Conservation (phyloP, 2,329 filamentous ascomycete species). For the Sporothrix inflata region DNA sequence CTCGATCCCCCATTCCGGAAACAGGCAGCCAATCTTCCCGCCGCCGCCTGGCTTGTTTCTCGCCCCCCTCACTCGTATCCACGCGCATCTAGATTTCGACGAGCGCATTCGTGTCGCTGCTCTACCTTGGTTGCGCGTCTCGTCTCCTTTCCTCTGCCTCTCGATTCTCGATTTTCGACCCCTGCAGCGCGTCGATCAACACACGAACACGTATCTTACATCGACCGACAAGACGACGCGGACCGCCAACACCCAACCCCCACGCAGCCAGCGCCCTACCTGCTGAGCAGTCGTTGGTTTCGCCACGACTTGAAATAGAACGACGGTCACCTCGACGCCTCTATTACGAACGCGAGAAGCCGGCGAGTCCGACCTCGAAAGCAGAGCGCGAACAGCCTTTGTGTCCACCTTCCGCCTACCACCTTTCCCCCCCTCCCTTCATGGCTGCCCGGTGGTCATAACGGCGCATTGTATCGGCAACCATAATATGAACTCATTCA, state of each 20-base stretch:
- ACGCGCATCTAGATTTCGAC: not conserved
- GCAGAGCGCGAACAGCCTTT: not conserved
- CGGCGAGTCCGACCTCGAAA: not conserved
- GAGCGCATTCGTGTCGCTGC: not conserved
- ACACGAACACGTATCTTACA: not conserved
- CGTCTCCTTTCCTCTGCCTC: not conserved
- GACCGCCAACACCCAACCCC: not conserved
- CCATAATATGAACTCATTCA: constrained; percentile 90
- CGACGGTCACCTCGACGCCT: not conserved
- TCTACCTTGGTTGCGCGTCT: not conserved
- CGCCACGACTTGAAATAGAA: not conserved
- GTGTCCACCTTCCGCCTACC: too few species aligned
- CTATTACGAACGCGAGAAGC: not conserved
- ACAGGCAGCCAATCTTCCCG: constrained; percentile 15
- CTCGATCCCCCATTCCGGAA: not conserved
- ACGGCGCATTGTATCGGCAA: constrained; percentile 37
- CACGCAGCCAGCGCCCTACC: not conserved
- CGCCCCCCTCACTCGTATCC: constrained; percentile 10
- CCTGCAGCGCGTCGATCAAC: constrained; percentile 13
- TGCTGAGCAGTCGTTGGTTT: not conserved
- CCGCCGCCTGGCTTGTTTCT: not conserved
- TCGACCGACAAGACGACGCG: not conserved
- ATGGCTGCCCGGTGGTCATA: constrained; percentile 57
- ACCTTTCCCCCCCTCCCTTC: constrained; percentile 36
- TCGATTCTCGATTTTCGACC: not conserved